Conservation (phyloP, 2,329 filamentous ascomycete genomes). For the Paecilomyces formosus region DNA sequence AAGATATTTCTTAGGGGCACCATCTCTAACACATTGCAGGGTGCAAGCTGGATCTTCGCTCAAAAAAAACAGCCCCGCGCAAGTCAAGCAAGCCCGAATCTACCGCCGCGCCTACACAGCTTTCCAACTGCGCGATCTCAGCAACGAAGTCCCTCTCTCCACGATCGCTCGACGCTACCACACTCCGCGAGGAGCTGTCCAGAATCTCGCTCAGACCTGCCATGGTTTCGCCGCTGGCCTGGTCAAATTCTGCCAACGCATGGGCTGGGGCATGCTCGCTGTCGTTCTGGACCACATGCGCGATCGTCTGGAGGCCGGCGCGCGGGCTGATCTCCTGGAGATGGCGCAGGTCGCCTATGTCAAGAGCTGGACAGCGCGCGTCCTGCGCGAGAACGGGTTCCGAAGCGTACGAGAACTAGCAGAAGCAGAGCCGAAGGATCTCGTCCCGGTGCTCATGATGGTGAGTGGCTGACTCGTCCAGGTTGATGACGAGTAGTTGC, state of each 20-base stretch:
- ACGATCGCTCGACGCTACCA: constrained; percentile 63
- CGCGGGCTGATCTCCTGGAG: constrained; percentile 61
- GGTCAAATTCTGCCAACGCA: constrained; percentile 70
- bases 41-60: constrained; percentile 56
- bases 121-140: constrained; percentile 69
- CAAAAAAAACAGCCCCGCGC: constrained; percentile 54
- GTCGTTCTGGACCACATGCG: constrained; percentile 69
- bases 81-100: constrained; percentile 54
- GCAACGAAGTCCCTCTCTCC: constrained; percentile 67
- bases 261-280: constrained; percentile 68
- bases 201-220: constrained; percentile 66
- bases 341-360: constrained; percentile 66
- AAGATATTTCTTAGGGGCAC: not conserved
- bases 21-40: constrained; percentile 34
- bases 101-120: constrained; percentile 69
- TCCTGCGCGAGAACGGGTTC: constrained; percentile 72
- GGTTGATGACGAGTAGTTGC: no score
- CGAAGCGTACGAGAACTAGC: constrained; percentile 61
- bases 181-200: constrained; percentile 61
- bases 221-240: constrained; percentile 73
- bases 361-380: constrained; percentile 65
- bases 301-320: constrained; percentile 65
- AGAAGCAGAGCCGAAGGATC: constrained; percentile 59
- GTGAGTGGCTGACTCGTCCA: no score
- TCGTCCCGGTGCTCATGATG: constrained; percentile 66